Evolutionary conservation across 108 stramenopile genomes (phyloP).

Genomic region (Skeletonema costatum): DNA sequence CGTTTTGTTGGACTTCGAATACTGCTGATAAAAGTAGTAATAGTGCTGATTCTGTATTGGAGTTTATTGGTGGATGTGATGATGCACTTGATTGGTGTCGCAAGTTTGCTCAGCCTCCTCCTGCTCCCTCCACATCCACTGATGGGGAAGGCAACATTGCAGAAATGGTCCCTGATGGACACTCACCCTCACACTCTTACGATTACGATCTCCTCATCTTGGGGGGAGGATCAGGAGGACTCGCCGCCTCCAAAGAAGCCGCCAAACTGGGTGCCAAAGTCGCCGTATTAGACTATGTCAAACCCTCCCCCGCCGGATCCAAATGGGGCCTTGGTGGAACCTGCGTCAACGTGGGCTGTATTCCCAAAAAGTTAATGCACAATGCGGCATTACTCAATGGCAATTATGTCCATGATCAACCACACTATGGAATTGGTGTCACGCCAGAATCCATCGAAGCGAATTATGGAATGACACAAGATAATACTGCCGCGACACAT

Average conservation of each 20-base stretch:
- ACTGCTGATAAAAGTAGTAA: slow-evolving; percentile 18
- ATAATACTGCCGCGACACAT: slow-evolving; percentile 27
- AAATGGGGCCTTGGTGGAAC: slow-evolving; percentile 99
- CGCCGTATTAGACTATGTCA: slow-evolving; percentile 95
- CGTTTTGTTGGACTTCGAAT: slow-evolving; percentile 75
- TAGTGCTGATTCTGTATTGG: slow-evolving; percentile 54
- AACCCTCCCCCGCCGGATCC: slow-evolving; percentile 92
- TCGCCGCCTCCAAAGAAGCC: slow-evolving; percentile 93
- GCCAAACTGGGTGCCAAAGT: slow-evolving; percentile 92
- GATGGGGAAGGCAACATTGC: not conserved
- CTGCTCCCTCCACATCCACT: slow-evolving; percentile 28
- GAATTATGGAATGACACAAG: slow-evolving; percentile 37
- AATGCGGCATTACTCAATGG: slow-evolving; percentile 79
- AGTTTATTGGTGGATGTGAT: slow-evolving; percentile 86
- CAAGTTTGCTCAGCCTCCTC: slow-evolving; percentile 35
- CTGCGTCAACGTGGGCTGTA: slow-evolving; percentile 97
- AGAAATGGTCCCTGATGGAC: slow-evolving; percentile 61
- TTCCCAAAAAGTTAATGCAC: slow-evolving; percentile 99
- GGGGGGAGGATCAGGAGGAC: slow-evolving; percentile 98
- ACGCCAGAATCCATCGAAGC: slow-evolving; percentile 15
- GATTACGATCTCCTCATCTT: slow-evolving; percentile 98
- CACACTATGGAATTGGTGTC: slow-evolving; percentile 74
- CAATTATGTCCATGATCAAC: slow-evolving; percentile 52
- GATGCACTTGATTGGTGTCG: slow-evolving; percentile 80
- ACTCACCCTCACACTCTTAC: slow-evolving; percentile 67